Base-by-base conservation (phyloP, 352 stramenopile species). In the Globisporangium splendens region DNA sequence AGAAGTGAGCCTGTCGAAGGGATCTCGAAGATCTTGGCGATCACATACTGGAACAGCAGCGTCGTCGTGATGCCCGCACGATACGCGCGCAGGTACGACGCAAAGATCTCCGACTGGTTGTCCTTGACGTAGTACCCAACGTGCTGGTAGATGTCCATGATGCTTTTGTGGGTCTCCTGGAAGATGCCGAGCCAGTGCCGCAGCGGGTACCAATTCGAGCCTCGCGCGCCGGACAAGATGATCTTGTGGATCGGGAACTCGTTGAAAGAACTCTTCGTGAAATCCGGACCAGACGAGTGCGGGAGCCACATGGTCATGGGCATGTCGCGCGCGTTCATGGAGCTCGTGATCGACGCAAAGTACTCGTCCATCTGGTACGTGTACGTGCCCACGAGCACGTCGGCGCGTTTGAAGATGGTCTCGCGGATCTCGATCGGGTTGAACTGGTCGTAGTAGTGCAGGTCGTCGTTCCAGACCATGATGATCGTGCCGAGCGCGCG, bases 1-100 rank as follows among this genome's bases (percentile, higher is more conserved):
- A 93, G 49, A 18, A 93, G 64, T 41, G 81, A 63, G 2, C 83
- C 83, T 0, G 77, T 90, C 7, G 81, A 75, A 15, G 83, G 77
- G 64, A 93, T 93, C 72, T 91, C 79, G 46, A 93, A 91, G 28
- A 91, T 63, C 69, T 90, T 89, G 28, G 83, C 75, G 35, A 91
- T 79, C 14, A 93, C 63, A 39, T 87, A 93, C 62, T 90, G 75
- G 60, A 89, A 83, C 52, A 89, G 78, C 55, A 86, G 65, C 22
- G 81, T 90, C 21, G 79, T 89, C 1, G 83, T 91, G 54, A 93
- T 79, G 14, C 63, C 77, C 0, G 79, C 78, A n/a, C 73, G 77
- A 56, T 93, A 93, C 18, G 79, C 72, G 18, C 81, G 81, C 59
- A 88, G 31, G 48, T 90, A 90, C 3, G 81, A 79, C 41, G 81